These are phyloP conservation scores for Penicillium verhagenii DNA, from an alignment of 495 filamentous ascomycete species.

Conservation along the genomic window DNA sequence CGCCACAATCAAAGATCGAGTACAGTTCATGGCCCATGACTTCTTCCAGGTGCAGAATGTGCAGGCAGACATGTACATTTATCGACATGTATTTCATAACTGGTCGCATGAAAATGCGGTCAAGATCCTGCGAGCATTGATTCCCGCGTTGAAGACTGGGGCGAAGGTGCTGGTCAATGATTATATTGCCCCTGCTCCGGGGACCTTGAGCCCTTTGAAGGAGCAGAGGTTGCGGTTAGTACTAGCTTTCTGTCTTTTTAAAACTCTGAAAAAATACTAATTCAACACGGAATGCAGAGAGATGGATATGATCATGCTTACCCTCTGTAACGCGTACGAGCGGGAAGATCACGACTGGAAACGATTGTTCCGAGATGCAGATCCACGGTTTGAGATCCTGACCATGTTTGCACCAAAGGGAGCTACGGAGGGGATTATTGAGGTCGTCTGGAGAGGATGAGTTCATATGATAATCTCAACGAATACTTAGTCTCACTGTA, in stretches of 20 bases:
- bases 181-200: constrained; percentile 32
- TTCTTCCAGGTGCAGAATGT: no score
- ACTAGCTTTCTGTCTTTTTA: not conserved
- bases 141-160: constrained; percentile 56
- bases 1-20: no score
- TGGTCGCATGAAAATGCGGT: constrained; percentile 57
- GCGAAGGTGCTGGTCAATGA: constrained; percentile 49
- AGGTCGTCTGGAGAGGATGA: constrained; percentile 15
- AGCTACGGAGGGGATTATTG: constrained; percentile 21
- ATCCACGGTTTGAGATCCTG: constrained; percentile 26
- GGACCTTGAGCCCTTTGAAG: constrained; percentile 10
- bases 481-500: no score
- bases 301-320: constrained; percentile 37
- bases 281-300: constrained; percentile 20
- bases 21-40: no score
- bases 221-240: constrained; percentile 18
- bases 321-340: constrained; percentile 34
- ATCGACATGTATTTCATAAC: constrained; percentile 60
- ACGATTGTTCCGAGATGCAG: constrained; percentile 27
- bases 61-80: constrained; percentile 58
- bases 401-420: constrained; percentile 13
- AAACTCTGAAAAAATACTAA: not conserved
- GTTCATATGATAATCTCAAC: no score
- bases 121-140: constrained; percentile 50
- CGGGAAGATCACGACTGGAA: constrained; percentile 30